These are phyloP conservation scores for Cyamopsis tetragonoloba DNA, from an alignment of 306 rosid genomes.

Conservation along the genomic window DNA sequence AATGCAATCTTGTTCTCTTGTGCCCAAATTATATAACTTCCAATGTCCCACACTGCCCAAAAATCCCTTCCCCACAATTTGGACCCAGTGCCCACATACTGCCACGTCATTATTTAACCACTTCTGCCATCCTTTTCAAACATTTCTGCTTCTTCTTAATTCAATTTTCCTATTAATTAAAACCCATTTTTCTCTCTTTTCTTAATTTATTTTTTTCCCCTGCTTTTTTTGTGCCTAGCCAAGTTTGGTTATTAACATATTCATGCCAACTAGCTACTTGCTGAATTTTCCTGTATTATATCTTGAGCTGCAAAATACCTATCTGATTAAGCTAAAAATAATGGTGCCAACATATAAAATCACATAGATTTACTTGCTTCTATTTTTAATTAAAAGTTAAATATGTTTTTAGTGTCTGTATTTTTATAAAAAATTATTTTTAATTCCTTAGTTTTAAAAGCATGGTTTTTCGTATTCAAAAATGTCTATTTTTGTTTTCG, in stretches of 20 bases:
- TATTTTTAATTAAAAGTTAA: background rate
- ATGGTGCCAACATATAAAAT: background rate
- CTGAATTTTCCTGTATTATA: background rate
- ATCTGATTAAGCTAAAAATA: constrained; percentile 1
- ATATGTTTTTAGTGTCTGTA: too few relatives aligned
- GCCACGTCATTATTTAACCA: constrained; percentile 24
- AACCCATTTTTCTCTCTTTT: background rate
- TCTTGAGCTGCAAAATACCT: background rate
- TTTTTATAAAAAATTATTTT: too few relatives aligned
- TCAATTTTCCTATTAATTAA: background rate
- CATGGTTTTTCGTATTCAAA: too few relatives aligned
- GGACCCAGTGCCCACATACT: background rate
- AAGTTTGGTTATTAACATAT: background rate
- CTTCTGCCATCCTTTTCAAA: constrained; percentile 21
- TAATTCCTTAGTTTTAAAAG: too few relatives aligned
- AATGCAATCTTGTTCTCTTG: constrained; percentile 30
- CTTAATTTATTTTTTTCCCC: background rate
- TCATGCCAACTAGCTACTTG: background rate
- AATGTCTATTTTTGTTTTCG: too few relatives aligned
- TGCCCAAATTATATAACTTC: constrained; percentile 30
- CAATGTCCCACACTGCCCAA: constrained; percentile 30
- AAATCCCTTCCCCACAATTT: constrained; percentile 14
- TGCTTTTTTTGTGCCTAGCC: constrained; percentile 4
- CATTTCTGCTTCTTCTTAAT: background rate
- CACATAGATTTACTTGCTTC: background rate